A percentile compares a stretch with the other conserved stretches of the same genome.
phyloP scores from a whole-genome alignment of 1,139 yeast genomes.

The Taphrina deformans region DNA sequence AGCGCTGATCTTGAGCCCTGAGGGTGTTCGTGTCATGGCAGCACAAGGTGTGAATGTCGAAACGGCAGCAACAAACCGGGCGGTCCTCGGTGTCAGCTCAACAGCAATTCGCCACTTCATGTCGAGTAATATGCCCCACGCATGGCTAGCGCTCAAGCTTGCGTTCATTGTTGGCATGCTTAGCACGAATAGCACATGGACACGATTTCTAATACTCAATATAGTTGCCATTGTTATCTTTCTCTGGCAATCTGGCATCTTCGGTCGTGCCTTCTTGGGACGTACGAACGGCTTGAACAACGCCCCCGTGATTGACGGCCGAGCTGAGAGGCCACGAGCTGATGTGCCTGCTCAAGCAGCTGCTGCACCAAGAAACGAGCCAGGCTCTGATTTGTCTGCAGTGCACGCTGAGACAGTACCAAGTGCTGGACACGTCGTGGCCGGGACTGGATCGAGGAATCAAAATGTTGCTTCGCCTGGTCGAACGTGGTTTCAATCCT shows the following conservation, averaged over 20 bases:
- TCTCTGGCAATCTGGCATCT: slow-evolving; percentile 30
- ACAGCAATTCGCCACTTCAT: slow-evolving; percentile 1
- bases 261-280: background rate
- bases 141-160: slow-evolving; percentile 24
- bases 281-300: background rate
- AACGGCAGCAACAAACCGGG: background rate
- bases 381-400: background rate
- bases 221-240: slow-evolving; percentile 18
- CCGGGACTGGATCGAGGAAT: background rate
- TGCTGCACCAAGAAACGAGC: background rate
- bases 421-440: background rate
- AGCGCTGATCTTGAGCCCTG: slow-evolving; percentile 27
- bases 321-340: background rate
- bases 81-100: background rate
- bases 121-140: slow-evolving; percentile 18
- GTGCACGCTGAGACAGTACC: background rate
- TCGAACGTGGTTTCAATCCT: slow-evolving; percentile 1
- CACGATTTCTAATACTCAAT: slow-evolving; percentile 12
- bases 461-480: background rate
- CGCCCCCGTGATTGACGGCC: background rate
- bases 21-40: slow-evolving; percentile 29
- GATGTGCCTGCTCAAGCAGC: background rate
- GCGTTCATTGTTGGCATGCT: slow-evolving; percentile 29
- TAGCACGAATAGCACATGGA: slow-evolving; percentile 15
- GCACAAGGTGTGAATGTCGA: slow-evolving; percentile 21